Percentiles rank a stretch among this genome's conserved stretches.
Evolutionary conservation across 306 rosid species (phyloP).

Genomic region (Cicer bijugum): DNA sequence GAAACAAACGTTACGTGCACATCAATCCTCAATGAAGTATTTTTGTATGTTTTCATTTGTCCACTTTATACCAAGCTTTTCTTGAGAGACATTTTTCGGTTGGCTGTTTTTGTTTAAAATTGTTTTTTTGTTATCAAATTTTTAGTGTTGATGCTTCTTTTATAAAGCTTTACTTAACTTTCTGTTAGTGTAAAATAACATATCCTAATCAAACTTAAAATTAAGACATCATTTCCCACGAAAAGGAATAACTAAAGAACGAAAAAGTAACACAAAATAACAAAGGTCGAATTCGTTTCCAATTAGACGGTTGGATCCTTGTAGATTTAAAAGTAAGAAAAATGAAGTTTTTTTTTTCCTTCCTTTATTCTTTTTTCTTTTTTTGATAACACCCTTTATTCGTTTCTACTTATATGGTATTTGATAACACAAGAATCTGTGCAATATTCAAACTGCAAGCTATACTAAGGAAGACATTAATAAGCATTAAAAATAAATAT

Average conservation of each 20-base stretch:
- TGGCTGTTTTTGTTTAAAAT: constrained; percentile 38
- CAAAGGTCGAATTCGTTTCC: constrained; percentile 36
- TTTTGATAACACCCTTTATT: constrained; percentile 35
- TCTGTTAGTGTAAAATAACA: constrained; percentile 21
- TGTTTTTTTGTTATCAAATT: constrained; percentile 4
- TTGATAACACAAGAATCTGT: constrained; percentile 43
- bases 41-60: constrained; percentile 31
- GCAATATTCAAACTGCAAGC: constrained; percentile 39
- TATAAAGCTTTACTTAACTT: constrained; percentile 20
- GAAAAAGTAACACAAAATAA: constrained; percentile 32
- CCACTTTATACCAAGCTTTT: constrained; percentile 33
- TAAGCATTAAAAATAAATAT: too few relatives aligned
- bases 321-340: constrained; percentile 37
- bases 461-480: not conserved
- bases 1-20: constrained; percentile 35
- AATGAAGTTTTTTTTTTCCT: constrained; percentile 21
- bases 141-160: constrained; percentile 15
- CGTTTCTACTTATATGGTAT: constrained; percentile 38
- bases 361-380: constrained; percentile 36
- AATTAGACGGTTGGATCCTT: constrained; percentile 35
- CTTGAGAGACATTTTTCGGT: constrained; percentile 38
- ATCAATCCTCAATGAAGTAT: constrained; percentile 29
- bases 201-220: constrained; percentile 40
- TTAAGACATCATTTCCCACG: constrained; percentile 21
- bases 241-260: constrained; percentile 42